These are phyloP conservation scores for Globisporangium canariense DNA, from an alignment of 352 stramenopile species.

Conservation along the genomic window DNA sequence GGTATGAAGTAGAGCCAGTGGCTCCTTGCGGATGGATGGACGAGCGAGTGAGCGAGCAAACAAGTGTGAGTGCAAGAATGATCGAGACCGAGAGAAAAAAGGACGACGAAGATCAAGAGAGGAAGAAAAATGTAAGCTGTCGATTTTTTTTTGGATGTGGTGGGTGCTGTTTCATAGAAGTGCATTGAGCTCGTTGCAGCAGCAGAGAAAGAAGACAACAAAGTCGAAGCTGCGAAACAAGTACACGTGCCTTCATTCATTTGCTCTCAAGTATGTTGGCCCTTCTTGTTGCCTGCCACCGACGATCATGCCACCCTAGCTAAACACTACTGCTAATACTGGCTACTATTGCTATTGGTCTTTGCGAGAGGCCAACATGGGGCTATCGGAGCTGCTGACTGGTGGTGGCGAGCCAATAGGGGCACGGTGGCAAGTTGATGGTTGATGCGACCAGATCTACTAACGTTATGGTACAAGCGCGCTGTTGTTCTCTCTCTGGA, in stretches of 20 bases:
- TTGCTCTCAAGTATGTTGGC: neutral
- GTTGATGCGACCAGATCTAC: neutral
- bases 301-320: neutral
- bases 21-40: neutral
- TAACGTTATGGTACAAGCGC: conserved; percentile 8
- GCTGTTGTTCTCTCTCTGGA: neutral
- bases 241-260: neutral
- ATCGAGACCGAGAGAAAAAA: neutral
- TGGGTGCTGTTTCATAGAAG: conserved; percentile 10
- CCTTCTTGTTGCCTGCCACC: neutral
- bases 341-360: neutral
- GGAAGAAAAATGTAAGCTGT: conserved; percentile 19
- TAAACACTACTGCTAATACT: neutral
- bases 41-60: conserved; percentile 8
- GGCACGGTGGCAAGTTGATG: neutral
- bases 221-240: neutral
- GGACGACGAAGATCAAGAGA: conserved; percentile 4
- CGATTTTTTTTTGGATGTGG: conserved; percentile 14
- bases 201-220: neutral
- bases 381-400: neutral
- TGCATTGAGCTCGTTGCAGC: neutral
- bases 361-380: neutral
- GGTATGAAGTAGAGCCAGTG: conserved; percentile 15
- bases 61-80: conserved; percentile 1
- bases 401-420: neutral